Evolutionary conservation across 164 flowering plant genomes (phyloP).

Genomic region (Protea cynaroides): DNA sequence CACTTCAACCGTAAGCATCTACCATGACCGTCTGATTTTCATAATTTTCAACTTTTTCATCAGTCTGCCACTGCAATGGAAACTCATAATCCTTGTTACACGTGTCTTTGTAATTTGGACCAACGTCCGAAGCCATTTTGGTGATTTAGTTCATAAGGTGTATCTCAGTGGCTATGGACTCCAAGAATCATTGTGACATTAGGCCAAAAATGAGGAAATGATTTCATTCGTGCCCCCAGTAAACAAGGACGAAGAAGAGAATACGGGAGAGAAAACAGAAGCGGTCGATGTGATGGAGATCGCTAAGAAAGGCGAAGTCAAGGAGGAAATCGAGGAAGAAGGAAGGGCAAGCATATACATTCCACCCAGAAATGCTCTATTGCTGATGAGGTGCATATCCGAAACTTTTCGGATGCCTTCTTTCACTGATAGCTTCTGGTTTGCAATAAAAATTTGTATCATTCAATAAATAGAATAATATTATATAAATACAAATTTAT

Average conservation of each 20-base stretch:
- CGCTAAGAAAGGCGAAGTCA: slow-evolving; percentile 26
- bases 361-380: slow-evolving; percentile 86
- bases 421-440: slow-evolving; percentile 62
- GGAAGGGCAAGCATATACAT: slow-evolving; percentile 55
- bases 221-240: not conserved
- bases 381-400: slow-evolving; percentile 93
- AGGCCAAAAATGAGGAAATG: not conserved
- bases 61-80: no score
- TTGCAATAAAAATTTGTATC: no score
- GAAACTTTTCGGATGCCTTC: slow-evolving; percentile 74
- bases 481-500: no score
- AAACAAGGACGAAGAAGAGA: slow-evolving; percentile 24
- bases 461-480: no score
- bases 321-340: slow-evolving; percentile 22
- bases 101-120: not conserved
- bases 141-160: not conserved
- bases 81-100: no score
- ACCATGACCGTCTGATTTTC: no score
- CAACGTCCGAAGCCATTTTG: not conserved
- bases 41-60: no score
- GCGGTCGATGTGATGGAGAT: slow-evolving; percentile 27
- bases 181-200: not conserved
- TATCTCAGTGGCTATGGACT: not conserved
- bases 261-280: slow-evolving; percentile 10
- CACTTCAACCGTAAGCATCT: no score